A percentile compares a stretch with the other conserved stretches of the same genome.
Conservation (phyloP, 345 rosid genomes). For the Stellera chamaejasme region DNA sequence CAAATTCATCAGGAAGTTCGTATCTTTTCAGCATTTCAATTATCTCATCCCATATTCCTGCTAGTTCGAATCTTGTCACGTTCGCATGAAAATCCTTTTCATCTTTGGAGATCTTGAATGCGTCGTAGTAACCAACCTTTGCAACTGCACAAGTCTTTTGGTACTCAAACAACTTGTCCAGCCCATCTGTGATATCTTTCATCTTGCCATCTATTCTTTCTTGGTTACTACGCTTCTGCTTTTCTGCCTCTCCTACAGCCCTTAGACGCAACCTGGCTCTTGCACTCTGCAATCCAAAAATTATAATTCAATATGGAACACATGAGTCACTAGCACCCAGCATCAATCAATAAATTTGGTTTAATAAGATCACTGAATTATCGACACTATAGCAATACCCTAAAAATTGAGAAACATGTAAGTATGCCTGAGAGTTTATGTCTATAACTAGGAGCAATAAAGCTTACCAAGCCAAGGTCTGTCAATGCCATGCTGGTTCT, state of each 20-base stretch:
- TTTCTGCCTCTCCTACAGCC: conserved; percentile 51
- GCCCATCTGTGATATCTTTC: conserved; percentile 13
- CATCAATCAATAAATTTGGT: too few species aligned
- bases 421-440: too few species aligned
- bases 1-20: conserved; percentile 62
- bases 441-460: conserved; percentile 1
- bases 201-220: conserved; percentile 12
- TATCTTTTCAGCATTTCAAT: conserved; percentile 51
- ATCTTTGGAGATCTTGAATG: conserved; percentile 38
- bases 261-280: conserved; percentile 50
- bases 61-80: conserved; percentile 53
- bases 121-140: conserved; percentile 47
- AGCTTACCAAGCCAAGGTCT: conserved; percentile 67
- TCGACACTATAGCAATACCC: too few species aligned
- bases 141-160: conserved; percentile 21
- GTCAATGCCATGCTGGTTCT: conserved; percentile 18
- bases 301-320: not conserved
- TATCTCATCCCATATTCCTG: conserved; percentile 67
- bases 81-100: conserved; percentile 57
- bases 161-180: conserved; percentile 24
- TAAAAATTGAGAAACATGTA: too few species aligned
- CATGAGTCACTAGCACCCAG: too few species aligned
- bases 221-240: conserved; percentile 34
- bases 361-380: too few species aligned
- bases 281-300: conserved; percentile 33